Evolutionary conservation across 2,329 filamentous ascomycete species (phyloP).

Genomic region (Coniochaeta hoffmannii): DNA sequence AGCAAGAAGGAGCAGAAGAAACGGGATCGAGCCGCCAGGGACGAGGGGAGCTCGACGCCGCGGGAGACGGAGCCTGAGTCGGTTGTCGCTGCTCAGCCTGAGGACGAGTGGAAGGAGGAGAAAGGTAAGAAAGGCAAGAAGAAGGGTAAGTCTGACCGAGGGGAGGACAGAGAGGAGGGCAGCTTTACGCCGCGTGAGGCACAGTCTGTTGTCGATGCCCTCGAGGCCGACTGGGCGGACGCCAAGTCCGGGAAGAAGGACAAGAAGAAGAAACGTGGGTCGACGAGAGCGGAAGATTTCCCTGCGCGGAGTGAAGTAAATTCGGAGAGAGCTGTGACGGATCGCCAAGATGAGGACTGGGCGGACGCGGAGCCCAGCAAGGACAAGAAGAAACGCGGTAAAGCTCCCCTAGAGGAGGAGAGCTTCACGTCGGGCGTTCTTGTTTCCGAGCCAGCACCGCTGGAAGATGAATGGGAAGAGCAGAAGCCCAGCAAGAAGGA

Average conservation of each 20-base stretch:
- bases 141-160: background rate
- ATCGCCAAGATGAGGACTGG: conserved; percentile 11
- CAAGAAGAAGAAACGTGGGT: conserved; percentile 3
- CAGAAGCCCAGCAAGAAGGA: conserved; percentile 20
- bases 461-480: conserved; percentile 20
- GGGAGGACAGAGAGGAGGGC: background rate
- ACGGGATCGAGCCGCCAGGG: conserved; percentile 1
- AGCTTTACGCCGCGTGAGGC: background rate
- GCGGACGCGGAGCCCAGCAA: background rate
- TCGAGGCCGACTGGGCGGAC: conserved; percentile 10
- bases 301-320: background rate
- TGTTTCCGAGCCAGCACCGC: background rate
- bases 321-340: conserved; percentile 1
- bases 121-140: conserved; percentile 6
- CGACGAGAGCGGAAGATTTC: background rate
- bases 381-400: background rate
- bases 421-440: background rate
- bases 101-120: background rate
- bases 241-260: conserved; percentile 19
- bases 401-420: background rate
- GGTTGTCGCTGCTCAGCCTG: conserved; percentile 5
- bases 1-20: conserved; percentile 26
- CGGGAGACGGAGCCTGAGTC: background rate
- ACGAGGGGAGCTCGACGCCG: background rate
- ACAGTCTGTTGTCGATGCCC: background rate